Conservation (phyloP, 495 filamentous ascomycete species). For the Penicilliopsis zonata region DNA sequence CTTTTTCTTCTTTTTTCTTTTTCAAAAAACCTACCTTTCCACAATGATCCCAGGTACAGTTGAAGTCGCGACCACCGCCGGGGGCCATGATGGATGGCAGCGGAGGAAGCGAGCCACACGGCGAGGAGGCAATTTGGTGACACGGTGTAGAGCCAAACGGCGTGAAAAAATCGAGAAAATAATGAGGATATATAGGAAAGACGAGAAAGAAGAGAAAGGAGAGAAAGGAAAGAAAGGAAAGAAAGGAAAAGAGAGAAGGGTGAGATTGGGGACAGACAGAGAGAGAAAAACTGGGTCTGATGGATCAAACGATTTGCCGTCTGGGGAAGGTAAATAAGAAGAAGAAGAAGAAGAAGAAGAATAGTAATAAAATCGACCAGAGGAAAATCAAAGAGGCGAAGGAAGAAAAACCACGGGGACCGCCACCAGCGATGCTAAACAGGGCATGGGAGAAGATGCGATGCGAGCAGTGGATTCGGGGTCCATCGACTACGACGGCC, state of each 20-base stretch:
- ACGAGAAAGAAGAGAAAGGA: not conserved
- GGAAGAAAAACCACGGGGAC: no score
- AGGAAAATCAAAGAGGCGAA: no score
- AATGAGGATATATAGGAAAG: not conserved
- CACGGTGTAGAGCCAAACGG: not conserved
- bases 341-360: no score
- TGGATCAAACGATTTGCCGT: no score
- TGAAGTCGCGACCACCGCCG: constrained; percentile 33
- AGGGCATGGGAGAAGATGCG: no score
- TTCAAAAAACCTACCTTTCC: constrained; percentile 24
- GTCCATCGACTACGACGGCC: no score
- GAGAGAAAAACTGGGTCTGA: no score
- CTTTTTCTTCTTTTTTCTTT: no score
- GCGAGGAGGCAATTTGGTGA: not conserved
- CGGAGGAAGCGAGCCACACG: not conserved
- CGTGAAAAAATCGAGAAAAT: not conserved
- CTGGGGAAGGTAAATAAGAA: no score
- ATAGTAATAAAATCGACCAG: no score
- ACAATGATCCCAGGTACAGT: constrained; percentile 35
- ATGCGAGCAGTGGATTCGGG: no score
- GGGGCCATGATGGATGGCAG: constrained; percentile 24
- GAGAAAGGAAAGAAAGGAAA: not conserved
- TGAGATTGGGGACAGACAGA: not conserved
- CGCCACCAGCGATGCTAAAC: no score
- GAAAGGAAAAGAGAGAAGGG: constrained; percentile 1